These are phyloP conservation scores for Chalaropsis ovoidea DNA, from an alignment of 2,329 filamentous ascomycete species.

Conservation along the genomic window DNA sequence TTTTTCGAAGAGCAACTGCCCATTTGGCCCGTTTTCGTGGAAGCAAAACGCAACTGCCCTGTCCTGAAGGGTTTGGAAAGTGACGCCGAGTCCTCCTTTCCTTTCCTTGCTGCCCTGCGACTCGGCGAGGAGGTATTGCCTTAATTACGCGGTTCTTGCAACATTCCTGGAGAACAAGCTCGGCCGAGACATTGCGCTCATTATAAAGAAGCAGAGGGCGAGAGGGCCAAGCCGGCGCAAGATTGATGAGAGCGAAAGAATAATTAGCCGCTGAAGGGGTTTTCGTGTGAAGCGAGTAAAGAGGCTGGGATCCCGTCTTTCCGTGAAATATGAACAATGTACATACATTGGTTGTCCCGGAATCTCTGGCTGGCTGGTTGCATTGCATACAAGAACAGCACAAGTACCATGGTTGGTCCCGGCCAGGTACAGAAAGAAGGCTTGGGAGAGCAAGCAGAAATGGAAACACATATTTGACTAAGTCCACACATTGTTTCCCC, in stretches of 20 bases:
- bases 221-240: neutral
- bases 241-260: neutral
- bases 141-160: neutral
- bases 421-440: no score
- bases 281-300: neutral
- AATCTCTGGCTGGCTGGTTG: neutral
- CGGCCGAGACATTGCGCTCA: slow-evolving; percentile 7
- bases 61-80: no score
- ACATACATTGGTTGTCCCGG: neutral
- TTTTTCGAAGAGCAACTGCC: no score
- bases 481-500: neutral
- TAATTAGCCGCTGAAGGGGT: neutral
- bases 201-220: neutral
- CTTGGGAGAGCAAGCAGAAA: neutral
- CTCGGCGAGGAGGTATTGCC: slow-evolving; percentile 5
- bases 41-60: neutral
- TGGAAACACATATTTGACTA: neutral
- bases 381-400: slow-evolving; percentile 2
- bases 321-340: neutral
- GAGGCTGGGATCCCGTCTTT: neutral
- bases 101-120: neutral
- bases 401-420: neutral
- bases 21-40: no score
- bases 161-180: neutral
- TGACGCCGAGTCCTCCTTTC: neutral